These are phyloP conservation scores for Haplosporangium sp. DNA, from an alignment of 371 early-diverging fungal species.

Conservation along the genomic window DNA sequence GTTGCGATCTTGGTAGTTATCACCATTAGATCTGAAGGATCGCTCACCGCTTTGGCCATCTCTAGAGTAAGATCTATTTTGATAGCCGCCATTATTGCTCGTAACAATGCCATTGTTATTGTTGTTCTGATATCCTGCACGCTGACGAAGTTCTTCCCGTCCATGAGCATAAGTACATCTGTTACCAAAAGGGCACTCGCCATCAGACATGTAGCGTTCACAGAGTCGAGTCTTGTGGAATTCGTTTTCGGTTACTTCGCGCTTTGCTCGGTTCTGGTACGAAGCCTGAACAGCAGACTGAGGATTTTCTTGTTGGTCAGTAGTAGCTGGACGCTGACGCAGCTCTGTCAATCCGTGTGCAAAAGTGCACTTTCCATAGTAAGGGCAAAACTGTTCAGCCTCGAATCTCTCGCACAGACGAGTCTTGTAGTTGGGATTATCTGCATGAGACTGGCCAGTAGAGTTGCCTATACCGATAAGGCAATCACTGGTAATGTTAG, in stretches of 20 bases:
- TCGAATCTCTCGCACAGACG: constrained; percentile 86
- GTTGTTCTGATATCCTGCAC: constrained; percentile 42
- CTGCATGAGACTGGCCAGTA: constrained; percentile 55
- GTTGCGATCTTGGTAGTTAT: constrained; percentile 44
- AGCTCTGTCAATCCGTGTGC: constrained; percentile 87
- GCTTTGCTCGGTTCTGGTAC: constrained; percentile 36
- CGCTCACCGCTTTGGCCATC: constrained; percentile 52
- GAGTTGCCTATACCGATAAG: background rate
- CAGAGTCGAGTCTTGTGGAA: constrained; percentile 89
- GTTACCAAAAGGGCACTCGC: constrained; percentile 84
- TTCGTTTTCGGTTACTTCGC: constrained; percentile 65
- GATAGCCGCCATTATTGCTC: constrained; percentile 12
- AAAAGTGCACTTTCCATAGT: constrained; percentile 85
- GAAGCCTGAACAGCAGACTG: constrained; percentile 40
- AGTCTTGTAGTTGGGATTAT: constrained; percentile 88
- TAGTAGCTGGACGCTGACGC: constrained; percentile 68
- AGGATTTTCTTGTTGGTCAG: constrained; percentile 55
- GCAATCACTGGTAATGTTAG: constrained; percentile 28
- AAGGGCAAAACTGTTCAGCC: constrained; percentile 83
- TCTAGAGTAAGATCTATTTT: constrained; percentile 28
- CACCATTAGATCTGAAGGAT: constrained; percentile 31
- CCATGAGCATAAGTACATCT: constrained; percentile 90
- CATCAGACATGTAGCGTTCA: constrained; percentile 82
- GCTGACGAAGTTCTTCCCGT: constrained; percentile 65
- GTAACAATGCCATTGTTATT: constrained; percentile 17